phyloP scores from a whole-genome alignment of 2,329 filamentous ascomycete species.

The Didymella arachidicola region DNA sequence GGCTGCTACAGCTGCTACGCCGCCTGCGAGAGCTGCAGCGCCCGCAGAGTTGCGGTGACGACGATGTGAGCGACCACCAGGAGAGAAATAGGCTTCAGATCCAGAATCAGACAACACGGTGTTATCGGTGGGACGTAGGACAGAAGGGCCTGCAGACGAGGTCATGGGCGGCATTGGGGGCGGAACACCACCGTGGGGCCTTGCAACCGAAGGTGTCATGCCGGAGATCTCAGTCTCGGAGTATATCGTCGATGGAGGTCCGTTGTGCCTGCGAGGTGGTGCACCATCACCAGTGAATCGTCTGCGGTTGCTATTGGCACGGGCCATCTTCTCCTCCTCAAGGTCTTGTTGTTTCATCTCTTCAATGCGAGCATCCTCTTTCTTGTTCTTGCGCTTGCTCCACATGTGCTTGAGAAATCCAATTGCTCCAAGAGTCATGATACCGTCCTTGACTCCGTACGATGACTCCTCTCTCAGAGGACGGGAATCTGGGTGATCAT shows the following conservation, averaged over 20 bases:
- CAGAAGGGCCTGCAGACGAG: slow-evolving; percentile 42
- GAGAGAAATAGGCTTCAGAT: slow-evolving; percentile 49
- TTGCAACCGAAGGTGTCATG: slow-evolving; percentile 55
- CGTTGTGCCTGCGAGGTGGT: slow-evolving; percentile 37
- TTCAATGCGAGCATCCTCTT: slow-evolving; percentile 67
- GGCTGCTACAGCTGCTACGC: slow-evolving; percentile 34
- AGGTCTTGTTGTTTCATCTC: slow-evolving; percentile 59
- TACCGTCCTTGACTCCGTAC: slow-evolving; percentile 56
- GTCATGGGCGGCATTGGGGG: slow-evolving; percentile 40
- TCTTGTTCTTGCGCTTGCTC: slow-evolving; percentile 63
- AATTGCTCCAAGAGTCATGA: slow-evolving; percentile 54
- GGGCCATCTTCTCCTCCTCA: slow-evolving; percentile 61
- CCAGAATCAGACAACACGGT: slow-evolving; percentile 54
- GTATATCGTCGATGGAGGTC: slow-evolving; percentile 52
- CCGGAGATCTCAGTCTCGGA: slow-evolving; percentile 54
- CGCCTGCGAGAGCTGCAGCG: slow-evolving; percentile 37
- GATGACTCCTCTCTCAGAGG: slow-evolving; percentile 33
- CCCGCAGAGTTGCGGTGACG: slow-evolving; percentile 40
- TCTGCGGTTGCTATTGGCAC: slow-evolving; percentile 63
- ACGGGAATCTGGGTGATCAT: slow-evolving; percentile 38
- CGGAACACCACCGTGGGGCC: slow-evolving; percentile 42
- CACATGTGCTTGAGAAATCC: slow-evolving; percentile 55
- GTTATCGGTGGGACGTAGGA: slow-evolving; percentile 46
- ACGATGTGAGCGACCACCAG: slow-evolving; percentile 47
- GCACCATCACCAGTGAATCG: slow-evolving; percentile 73